These are phyloP conservation scores for Carnegiea gigantea DNA, from an alignment of 179 eudicot genomes.

Conservation along the genomic window DNA sequence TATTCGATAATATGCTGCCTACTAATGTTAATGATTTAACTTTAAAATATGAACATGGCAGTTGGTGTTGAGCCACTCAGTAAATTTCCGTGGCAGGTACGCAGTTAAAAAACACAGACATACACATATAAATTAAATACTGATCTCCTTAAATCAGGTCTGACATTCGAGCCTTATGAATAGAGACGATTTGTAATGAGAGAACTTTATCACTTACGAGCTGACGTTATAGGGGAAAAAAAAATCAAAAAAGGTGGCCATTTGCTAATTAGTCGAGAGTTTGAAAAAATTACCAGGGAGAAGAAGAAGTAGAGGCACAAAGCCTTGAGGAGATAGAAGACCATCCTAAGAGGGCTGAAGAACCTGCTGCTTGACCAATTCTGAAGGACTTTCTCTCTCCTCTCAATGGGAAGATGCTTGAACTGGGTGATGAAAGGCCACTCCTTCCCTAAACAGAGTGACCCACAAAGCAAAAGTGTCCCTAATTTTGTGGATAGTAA, in stretches of 20 bases:
- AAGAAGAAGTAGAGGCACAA: slow-evolving; percentile 35
- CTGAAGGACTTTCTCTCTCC: slow-evolving; percentile 39
- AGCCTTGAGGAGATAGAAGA: slow-evolving; percentile 30
- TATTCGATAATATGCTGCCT: neutral
- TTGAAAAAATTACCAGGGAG: slow-evolving; percentile 24
- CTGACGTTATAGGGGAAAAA: neutral
- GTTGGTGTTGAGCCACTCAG: neutral
- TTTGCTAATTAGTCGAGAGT: neutral
- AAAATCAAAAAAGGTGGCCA: neutral
- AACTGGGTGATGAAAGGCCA: slow-evolving; percentile 63
- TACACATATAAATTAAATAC: too few relatives aligned
- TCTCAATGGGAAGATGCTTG: slow-evolving; percentile 37
- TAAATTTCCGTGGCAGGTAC: neutral
- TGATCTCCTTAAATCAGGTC: too few relatives aligned
- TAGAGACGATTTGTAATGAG: too few relatives aligned
- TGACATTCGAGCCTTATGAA: too few relatives aligned
- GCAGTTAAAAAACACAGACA: neutral
- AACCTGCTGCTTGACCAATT: slow-evolving; percentile 30
- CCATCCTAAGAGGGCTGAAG: slow-evolving; percentile 28
- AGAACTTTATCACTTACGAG: too few relatives aligned
- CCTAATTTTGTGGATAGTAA: slow-evolving; percentile 56
- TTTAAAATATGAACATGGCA: neutral
- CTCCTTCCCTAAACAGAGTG: slow-evolving; percentile 33
- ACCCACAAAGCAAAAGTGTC: slow-evolving; percentile 56
- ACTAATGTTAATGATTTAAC: neutral